These are phyloP conservation scores for Paramecium octaurelia DNA, from an alignment of 73 alveolate genomes.

Conservation along the genomic window DNA sequence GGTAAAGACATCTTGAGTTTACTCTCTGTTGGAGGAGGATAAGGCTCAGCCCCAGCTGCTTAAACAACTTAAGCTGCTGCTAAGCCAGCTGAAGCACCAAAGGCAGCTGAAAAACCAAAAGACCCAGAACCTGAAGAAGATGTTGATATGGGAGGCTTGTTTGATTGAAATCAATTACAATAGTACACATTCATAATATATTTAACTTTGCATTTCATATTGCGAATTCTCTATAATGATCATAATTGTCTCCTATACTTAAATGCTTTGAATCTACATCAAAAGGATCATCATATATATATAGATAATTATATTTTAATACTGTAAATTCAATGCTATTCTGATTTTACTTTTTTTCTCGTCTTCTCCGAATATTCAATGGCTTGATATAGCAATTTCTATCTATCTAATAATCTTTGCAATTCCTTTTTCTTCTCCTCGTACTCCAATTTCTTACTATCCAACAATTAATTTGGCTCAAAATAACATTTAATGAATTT, in stretches of 20 bases:
- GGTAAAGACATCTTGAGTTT: not conserved
- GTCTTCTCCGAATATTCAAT: not conserved
- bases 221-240: not conserved
- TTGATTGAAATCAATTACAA: slow-evolving; percentile 44
- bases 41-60: slow-evolving; percentile 31
- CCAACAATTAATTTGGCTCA: slow-evolving; percentile 6
- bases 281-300: not conserved
- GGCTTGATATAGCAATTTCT: not conserved
- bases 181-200: not conserved
- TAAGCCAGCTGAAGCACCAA: slow-evolving; percentile 15
- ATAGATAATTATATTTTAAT: not conserved
- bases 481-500: not conserved
- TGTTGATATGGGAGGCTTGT: slow-evolving; percentile 55
- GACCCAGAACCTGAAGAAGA: slow-evolving; percentile 55
- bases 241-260: not conserved
- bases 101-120: slow-evolving; percentile 14
- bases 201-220: not conserved
- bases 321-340: not conserved
- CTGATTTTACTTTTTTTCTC: not conserved
- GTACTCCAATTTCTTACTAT: not conserved
- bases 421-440: slow-evolving; percentile 10
- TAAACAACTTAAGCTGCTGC: slow-evolving; percentile 39
- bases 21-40: slow-evolving; percentile 36
- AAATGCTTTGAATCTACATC: not conserved
- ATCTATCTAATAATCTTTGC: not conserved